A percentile compares a stretch with the other conserved stretches of the same genome.
Evolutionary conservation across 768 basidiomycete genomes (phyloP).

Genomic region (Candolleomyces efflorescens): DNA sequence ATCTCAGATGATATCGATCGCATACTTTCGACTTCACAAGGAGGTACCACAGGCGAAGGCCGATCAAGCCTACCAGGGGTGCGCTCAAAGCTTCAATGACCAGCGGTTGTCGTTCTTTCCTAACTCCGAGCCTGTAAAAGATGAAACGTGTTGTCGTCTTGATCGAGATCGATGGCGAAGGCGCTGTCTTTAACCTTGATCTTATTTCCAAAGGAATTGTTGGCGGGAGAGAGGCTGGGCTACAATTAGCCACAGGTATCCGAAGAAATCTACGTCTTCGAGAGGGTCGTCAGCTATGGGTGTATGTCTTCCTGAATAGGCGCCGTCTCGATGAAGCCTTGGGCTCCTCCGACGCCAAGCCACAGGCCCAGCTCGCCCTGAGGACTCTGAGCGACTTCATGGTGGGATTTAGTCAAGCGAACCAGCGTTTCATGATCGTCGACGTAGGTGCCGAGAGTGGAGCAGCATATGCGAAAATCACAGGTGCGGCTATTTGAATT

Average conservation of each 20-base stretch:
- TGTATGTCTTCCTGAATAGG: conserved; percentile 63
- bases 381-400: conserved; percentile 59
- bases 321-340: conserved; percentile 49
- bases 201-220: conserved; percentile 49
- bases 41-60: too few relatives aligned
- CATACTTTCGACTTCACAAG: too few relatives aligned
- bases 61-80: too few relatives aligned
- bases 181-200: conserved; percentile 52
- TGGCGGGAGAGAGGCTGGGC: conserved; percentile 57
- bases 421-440: conserved; percentile 60
- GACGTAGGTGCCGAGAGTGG: conserved; percentile 72
- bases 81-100: too few relatives aligned
- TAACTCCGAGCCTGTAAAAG: conserved; percentile 3
- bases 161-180: conserved; percentile 53
- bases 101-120: conserved; percentile 12
- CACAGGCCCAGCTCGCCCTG: conserved; percentile 32
- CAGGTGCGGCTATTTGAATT: conserved; percentile 37
- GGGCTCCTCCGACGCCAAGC: conserved; percentile 31
- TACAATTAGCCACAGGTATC: conserved; percentile 39
- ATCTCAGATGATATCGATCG: too few relatives aligned
- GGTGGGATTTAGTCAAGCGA: conserved; percentile 65
- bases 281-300: conserved; percentile 48
- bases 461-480: conserved; percentile 72
- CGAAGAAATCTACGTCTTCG: neutral
- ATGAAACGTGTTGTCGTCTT: conserved; percentile 35